Evolutionary conservation across 2,329 filamentous ascomycete species (phyloP).

Genomic region (Didymella lethalis): DNA sequence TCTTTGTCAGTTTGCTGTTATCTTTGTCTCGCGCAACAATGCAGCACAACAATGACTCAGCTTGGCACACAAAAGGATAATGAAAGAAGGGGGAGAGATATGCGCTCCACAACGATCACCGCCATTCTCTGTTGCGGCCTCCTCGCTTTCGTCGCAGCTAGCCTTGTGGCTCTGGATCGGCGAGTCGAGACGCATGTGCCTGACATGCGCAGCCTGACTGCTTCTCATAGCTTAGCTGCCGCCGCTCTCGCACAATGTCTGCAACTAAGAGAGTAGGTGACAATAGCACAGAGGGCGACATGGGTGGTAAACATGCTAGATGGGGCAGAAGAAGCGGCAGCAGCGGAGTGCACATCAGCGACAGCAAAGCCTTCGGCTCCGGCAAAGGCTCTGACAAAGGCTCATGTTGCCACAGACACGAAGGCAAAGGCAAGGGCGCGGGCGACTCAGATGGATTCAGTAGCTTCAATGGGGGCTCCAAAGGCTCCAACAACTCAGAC

Average conservation of each 20-base stretch:
- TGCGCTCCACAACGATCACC: conserved; percentile 7
- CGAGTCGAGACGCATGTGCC: conserved; percentile 5
- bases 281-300: not conserved
- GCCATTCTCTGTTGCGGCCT: conserved; percentile 6
- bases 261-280: conserved; percentile 4
- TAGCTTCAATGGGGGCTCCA: not conserved
- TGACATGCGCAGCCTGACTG: conserved; percentile 1
- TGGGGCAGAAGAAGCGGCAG: not conserved
- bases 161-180: conserved; percentile 6
- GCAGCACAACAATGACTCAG: not conserved
- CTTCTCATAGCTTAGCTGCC: not conserved
- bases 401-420: not conserved
- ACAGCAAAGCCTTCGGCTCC: not conserved
- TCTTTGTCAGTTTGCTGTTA: not conserved
- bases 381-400: not conserved
- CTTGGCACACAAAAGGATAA: not conserved
- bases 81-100: no score
- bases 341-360: not conserved
- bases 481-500: not conserved
- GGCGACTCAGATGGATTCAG: not conserved
- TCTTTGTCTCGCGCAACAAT: not conserved
- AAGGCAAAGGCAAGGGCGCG: not conserved
- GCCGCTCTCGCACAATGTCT: not conserved
- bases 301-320: not conserved
- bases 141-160: conserved; percentile 4